phyloP scores from a whole-genome alignment of 2,329 filamentous ascomycete species.

The Monosporascus sp. region DNA sequence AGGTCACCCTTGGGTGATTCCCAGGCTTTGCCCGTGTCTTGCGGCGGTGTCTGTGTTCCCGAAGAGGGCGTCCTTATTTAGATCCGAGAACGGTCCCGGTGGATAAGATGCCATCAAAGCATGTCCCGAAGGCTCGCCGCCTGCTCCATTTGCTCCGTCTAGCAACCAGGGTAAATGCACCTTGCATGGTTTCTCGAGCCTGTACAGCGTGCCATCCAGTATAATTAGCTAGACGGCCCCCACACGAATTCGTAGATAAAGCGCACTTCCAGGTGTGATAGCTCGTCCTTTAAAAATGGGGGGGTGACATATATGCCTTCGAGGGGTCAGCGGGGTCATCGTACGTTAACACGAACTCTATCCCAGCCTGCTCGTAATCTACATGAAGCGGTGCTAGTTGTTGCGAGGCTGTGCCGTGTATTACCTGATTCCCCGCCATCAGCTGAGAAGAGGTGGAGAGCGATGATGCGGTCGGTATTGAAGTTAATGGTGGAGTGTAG shows the following conservation, averaged over 20 bases:
- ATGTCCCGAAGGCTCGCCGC: constrained; percentile 74
- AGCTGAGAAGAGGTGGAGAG: constrained; percentile 29
- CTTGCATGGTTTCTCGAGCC: constrained; percentile 89
- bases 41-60: constrained; percentile 33
- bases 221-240: constrained; percentile 38
- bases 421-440: constrained; percentile 29
- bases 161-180: constrained; percentile 79
- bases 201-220: constrained; percentile 45
- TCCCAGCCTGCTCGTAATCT: constrained; percentile 77
- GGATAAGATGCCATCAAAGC: constrained; percentile 91
- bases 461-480: constrained; percentile 38
- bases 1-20: constrained; percentile 73
- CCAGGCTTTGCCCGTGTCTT: constrained; percentile 51
- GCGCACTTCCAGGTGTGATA: constrained; percentile 6
- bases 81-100: constrained; percentile 54
- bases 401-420: constrained; percentile 12
- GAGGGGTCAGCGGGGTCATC: constrained; percentile 49
- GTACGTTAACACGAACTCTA: constrained; percentile 91
- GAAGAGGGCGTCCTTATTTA: constrained; percentile 48
- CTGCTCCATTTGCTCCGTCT: constrained; percentile 51
- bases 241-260: constrained; percentile 10
- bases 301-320: constrained; percentile 62
- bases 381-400: constrained; percentile 35
- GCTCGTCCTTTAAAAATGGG: constrained; percentile 43
- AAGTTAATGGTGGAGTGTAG: constrained; percentile 44